Evolutionary conservation across 352 stramenopile genomes (phyloP).

Genomic region (Globisporangium viniferum): DNA sequence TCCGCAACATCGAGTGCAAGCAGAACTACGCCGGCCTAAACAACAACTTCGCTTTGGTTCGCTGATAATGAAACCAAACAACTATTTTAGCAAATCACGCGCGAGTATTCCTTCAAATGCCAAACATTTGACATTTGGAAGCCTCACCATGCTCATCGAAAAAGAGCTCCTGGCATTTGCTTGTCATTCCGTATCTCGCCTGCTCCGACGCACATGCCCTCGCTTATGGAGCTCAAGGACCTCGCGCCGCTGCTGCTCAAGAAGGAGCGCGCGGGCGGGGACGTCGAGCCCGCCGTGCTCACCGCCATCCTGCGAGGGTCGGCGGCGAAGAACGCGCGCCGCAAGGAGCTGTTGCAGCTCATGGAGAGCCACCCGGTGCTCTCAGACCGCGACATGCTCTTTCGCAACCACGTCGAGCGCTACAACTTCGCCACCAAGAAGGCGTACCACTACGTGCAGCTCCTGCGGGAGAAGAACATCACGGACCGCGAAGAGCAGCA

Average conservation of each 20-base stretch:
- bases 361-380: constrained; percentile 35
- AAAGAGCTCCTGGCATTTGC: neutral
- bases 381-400: constrained; percentile 41
- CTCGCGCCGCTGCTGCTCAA: constrained; percentile 19
- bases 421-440: constrained; percentile 32
- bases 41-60: neutral
- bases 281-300: constrained; percentile 18
- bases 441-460: constrained; percentile 34
- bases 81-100: neutral
- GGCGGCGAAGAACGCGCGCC: constrained; percentile 11
- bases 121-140: too few relatives aligned
- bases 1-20: too few relatives aligned
- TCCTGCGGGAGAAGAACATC: constrained; percentile 31
- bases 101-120: neutral
- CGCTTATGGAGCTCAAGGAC: constrained; percentile 17
- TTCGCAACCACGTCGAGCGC: constrained; percentile 39
- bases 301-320: constrained; percentile 13
- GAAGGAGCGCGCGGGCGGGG: constrained; percentile 19
- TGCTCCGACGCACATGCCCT: neutral
- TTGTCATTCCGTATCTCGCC: neutral
- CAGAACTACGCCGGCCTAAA: too few relatives aligned
- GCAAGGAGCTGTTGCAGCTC: constrained; percentile 15
- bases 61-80: neutral
- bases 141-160: neutral
- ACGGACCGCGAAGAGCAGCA: constrained; percentile 30